Evolutionary conservation across 352 stramenopile genomes (phyloP), one percentile per base, ranked within the genome.

Genomic region (Phytophthora fragariaefolia): DNA sequence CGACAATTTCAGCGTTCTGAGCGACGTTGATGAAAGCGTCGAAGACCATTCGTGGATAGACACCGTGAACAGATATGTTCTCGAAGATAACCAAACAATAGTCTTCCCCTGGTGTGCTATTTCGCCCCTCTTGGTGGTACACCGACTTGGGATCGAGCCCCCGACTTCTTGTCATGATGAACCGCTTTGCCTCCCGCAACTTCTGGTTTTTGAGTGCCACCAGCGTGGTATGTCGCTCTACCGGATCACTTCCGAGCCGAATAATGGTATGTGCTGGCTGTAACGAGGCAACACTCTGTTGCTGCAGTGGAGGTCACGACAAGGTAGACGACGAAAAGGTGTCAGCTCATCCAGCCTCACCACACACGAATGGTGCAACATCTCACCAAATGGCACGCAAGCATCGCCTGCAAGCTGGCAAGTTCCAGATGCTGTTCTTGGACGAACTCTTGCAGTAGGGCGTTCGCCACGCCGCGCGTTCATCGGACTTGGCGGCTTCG

Each of bases 1-100:
- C 77, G 54, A 73, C 75, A 55, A 90, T 85, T 56, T 90, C 81
- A 9, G 77, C 50, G 46, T 87, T 88, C 22, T 60, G 48, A 8
- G 75, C 70, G 45, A 79, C 75, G 22, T 79, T 79, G 51, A 70
- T 69, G 6, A 81, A 74, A 1, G 79, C 75, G 0, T 80, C 62
- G 23, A 81, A 83, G 2, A 85, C 58, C 0, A 64, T 55, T 24
- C 69, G 38, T 6, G 79, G 66, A 9, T 46, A 69, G 8, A 40
- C 55, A 17, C 58, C 67, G 0, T 53, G 47, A 2, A 87, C 53
- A 20, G 71, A 56, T 23, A 62, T 26, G 6, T 82, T 64, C 23
- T 85, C 76, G 20, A 84, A 72, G 23, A 56, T 22, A 2, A 73
- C 48, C 27, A 72, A 66, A 40, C 70, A 82, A 22, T 62, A 82